Evolutionary conservation across 129 eudicot genomes (phyloP), one percentile per base, ranked within the genome.

Genomic region (Centaurea solstitialis): DNA sequence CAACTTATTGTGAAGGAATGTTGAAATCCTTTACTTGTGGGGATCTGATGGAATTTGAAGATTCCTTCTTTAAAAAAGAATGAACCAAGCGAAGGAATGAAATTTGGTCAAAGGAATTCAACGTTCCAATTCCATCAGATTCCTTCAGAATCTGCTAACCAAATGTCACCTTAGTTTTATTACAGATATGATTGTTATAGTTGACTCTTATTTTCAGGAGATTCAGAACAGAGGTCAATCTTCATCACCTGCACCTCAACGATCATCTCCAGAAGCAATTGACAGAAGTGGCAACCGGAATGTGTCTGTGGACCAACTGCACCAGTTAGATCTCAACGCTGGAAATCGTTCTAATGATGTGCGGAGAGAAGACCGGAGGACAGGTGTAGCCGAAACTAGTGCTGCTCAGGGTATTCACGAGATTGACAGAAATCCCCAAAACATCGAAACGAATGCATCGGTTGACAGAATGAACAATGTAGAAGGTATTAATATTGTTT

Each of bases 281-380:
- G 70, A 43, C 73, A 77, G 70, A 80, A 72, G 28, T 73, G 77
- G 68, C 23, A 73, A 87, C 80, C 72, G 77, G 76, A 85, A 73
- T 2, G 77, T 35, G 75, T 43, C 73, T 15, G 85, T 79, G 70
- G 80, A 61, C 76, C 85, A 83, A 47, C 80, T 53, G 62, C 80
- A 69, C 20, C 87, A 61, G 45, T 75, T 80, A 53, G 64, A 61
- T 74, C 33, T 26, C 61, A 71, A 73, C n/a, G 66, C 33, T 57
- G 65, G n/a, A 9, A 74, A 75, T 80, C 83, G 77, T 80, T 74
- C 79, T 33, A 35, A 66, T 67, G 86, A 79, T 85, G 86, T 74
- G 70, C 90, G 79, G 57, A 83, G 82, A 30, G 84, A 87, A 90
- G 40, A 82, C 93, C 24, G 78, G 84, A 26, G 79, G 84, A 9